Evolutionary conservation across 2,329 filamentous ascomycete genomes (phyloP).

Genomic region (Colletotrichum sidae): DNA sequence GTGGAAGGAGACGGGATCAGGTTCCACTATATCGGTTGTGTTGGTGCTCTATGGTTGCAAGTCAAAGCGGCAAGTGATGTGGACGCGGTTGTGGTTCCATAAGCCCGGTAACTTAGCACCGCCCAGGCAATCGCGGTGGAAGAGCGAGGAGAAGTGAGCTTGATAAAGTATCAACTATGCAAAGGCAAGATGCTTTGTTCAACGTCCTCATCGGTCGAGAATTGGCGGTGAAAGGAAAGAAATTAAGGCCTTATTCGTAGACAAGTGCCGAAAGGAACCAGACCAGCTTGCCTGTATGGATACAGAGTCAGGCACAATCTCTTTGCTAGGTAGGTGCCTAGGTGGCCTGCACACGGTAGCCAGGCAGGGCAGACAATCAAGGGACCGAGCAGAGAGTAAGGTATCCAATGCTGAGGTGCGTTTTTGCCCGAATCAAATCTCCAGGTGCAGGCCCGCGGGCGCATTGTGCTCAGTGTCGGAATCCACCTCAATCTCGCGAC

Average conservation of each 20-base stretch:
- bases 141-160: not conserved
- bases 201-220: slow-evolving; percentile 8
- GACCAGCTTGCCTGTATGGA: too few species aligned
- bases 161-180: slow-evolving; percentile 19
- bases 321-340: too few species aligned
- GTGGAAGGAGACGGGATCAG: slow-evolving; percentile 24
- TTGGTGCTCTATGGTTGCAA: slow-evolving; percentile 22
- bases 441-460: slow-evolving; percentile 2
- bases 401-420: too few species aligned
- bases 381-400: too few species aligned
- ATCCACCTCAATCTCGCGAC: slow-evolving; percentile 22
- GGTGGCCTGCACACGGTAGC: too few species aligned
- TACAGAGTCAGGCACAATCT: too few species aligned
- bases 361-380: too few species aligned
- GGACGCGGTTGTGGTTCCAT: slow-evolving; percentile 24
- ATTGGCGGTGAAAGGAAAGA: slow-evolving; percentile 29
- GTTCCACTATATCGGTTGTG: slow-evolving; percentile 31
- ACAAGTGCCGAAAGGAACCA: slow-evolving; percentile 22
- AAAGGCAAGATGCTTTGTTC: slow-evolving; percentile 10
- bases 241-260: slow-evolving; percentile 14
- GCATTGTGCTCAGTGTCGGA: slow-evolving; percentile 31
- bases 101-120: slow-evolving; percentile 25
- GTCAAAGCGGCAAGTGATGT: slow-evolving; percentile 33
- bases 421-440: too few species aligned
- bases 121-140: slow-evolving; percentile 17